phyloP scores from a whole-genome alignment of 345 rosid species.

The Ceriops tagal region DNA sequence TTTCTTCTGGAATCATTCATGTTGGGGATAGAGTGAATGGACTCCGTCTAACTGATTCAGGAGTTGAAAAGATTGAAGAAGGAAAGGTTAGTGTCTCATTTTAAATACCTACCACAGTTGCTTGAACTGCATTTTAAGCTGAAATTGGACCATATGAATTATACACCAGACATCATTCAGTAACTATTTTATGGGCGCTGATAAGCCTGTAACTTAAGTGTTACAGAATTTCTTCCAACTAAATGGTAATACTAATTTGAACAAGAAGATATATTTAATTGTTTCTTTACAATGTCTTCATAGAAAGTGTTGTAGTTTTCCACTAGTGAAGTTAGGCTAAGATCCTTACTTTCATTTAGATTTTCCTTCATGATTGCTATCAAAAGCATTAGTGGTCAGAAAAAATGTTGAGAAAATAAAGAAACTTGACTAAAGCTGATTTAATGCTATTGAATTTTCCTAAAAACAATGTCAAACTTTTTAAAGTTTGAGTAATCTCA shows the following conservation, averaged over 20 bases:
- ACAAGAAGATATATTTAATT: neutral
- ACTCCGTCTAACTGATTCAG: conserved; percentile 55
- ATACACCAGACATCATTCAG: neutral
- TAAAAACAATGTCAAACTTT: neutral
- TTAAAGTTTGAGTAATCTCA: no score
- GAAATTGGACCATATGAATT: neutral
- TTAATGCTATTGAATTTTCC: neutral
- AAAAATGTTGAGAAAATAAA: neutral
- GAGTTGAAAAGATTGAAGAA: conserved; percentile 83
- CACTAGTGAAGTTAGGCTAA: no score
- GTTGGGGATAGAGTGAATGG: conserved; percentile 87
- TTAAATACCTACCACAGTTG: neutral
- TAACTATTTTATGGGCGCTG: no score
- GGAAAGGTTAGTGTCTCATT: conserved; percentile 63
- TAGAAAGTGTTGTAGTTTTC: no score
- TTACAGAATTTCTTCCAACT: no score
- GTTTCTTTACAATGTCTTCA: no score
- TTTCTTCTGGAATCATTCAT: conserved; percentile 65
- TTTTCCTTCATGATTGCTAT: neutral
- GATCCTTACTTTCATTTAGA: no score
- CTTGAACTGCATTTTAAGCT: conserved; percentile 10
- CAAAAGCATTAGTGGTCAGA: neutral
- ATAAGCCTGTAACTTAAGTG: neutral
- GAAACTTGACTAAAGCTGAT: neutral
- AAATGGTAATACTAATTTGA: neutral